These are phyloP conservation scores for Exophiala bonariae DNA, from an alignment of 2,329 filamentous ascomycete species.

Conservation along the genomic window DNA sequence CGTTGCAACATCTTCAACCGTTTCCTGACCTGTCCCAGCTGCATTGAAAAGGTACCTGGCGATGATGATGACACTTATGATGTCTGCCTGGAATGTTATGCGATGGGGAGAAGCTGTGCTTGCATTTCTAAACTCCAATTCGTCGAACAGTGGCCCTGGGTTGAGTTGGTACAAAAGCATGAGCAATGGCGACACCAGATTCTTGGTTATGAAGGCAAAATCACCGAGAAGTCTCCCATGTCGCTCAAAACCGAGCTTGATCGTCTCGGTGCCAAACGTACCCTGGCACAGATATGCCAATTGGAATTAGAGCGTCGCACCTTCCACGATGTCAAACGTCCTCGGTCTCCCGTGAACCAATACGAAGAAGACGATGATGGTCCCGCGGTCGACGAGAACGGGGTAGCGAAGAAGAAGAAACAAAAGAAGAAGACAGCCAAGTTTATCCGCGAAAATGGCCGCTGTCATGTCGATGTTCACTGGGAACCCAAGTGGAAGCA, in stretches of 20 bases:
- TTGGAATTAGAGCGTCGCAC: constrained; percentile 78
- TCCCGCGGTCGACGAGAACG: constrained; percentile 65
- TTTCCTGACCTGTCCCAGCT: constrained; percentile 88
- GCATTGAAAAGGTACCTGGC: constrained; percentile 65
- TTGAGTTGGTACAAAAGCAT: constrained; percentile 72
- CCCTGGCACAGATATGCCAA: constrained; percentile 90
- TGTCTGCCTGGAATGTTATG: constrained; percentile 96
- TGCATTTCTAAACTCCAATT: constrained; percentile 84
- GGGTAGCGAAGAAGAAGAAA: constrained; percentile 62
- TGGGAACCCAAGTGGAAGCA: constrained; percentile 82
- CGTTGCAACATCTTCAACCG: constrained; percentile 95
- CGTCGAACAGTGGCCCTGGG: constrained; percentile 92
- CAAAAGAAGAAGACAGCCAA: constrained; percentile 54
- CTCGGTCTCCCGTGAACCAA: constrained; percentile 37
- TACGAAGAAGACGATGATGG: constrained; percentile 44
- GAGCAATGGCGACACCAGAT: constrained; percentile 81
- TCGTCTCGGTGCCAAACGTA: constrained; percentile 66
- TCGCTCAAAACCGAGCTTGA: constrained; percentile 70
- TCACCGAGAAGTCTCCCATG: constrained; percentile 67
- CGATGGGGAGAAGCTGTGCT: constrained; percentile 90
- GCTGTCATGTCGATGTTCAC: constrained; percentile 82
- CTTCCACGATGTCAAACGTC: constrained; percentile 77
- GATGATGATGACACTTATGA: constrained; percentile 87
- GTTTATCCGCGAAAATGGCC: constrained; percentile 50
- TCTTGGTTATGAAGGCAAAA: constrained; percentile 68